Evolutionary conservation across 2,329 filamentous ascomycete genomes (phyloP), one percentile per base, ranked within the genome.

Genomic region (Ophiostoma australiae): DNA sequence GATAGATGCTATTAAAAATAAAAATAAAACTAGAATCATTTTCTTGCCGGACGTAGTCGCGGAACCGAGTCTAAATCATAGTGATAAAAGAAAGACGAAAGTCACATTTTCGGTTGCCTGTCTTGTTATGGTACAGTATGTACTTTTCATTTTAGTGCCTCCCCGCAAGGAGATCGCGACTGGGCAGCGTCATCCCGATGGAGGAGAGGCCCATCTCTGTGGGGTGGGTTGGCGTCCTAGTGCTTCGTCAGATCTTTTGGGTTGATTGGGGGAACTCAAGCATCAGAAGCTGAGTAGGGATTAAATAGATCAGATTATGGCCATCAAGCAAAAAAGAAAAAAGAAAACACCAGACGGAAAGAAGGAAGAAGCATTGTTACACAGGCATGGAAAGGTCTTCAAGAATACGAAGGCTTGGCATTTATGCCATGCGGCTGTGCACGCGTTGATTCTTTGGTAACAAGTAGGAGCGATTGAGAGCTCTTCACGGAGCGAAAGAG

Each of bases 401-500:
- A 58, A 23, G 8, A 58, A 58, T 58, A 58, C 52, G 52, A 58
- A 58, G 23, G 52, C 52, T 58, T 58, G 23, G 52, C 52, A 27
- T n/a, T 48, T 58, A 55, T 55, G 52, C n/a, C 10, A 58, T 58
- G 52, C 23, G 23, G 17, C 44, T 17, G n/a, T 8, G n/a, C n/a
- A 58, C 23, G 23, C 13, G 52, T 27, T 58, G 52, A 23, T 10
- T 11, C 27, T 58, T 13, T 13, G 10, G n/a, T 6, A 58, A 58
- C 8, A 13, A 3, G 52, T 7, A 58, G 3, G 52, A 58, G 52
- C 52, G 10, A 31, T n/a, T n/a, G 11, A 58, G 44, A 48, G 52
- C 23, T 52, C 20, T 52, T 52, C 7, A 20, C 20, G 44, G 17
- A 41, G 15, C 11, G 39, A 13, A n/a, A 52, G 17, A 52, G 44